Percentiles rank a stretch among this genome's conserved stretches.
phyloP scores from a whole-genome alignment of 2,329 filamentous ascomycete species.

The Epichloe elymi region DNA sequence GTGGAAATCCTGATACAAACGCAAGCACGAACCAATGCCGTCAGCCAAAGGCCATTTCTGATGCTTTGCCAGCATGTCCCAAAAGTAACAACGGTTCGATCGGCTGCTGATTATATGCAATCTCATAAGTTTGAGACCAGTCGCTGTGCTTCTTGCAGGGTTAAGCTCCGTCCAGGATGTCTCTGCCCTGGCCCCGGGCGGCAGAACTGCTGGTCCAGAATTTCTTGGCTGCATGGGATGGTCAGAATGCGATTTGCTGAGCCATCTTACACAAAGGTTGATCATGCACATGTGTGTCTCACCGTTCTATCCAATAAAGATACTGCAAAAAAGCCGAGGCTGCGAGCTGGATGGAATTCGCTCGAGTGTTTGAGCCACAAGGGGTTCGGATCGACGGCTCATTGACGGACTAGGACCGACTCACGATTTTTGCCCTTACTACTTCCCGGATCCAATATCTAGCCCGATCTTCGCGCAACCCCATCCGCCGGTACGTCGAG shows the following conservation, averaged over 20 bases:
- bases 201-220: no score
- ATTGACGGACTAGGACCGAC: no score
- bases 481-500: no score
- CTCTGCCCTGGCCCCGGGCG: no score
- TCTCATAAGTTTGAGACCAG: background rate
- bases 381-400: background rate
- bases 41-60: background rate
- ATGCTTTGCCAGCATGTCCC: background rate
- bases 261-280: background rate
- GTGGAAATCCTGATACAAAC: background rate
- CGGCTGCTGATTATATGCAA: background rate
- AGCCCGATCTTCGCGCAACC: no score
- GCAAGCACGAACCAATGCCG: background rate
- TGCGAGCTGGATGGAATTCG: background rate
- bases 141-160: background rate
- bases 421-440: background rate
- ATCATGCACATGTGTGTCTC: background rate
- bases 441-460: no score
- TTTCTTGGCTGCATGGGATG: no score
- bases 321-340: background rate
- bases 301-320: no score
- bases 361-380: background rate
- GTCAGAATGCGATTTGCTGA: background rate
- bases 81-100: constrained; percentile 3
- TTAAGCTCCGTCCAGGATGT: background rate